Percentiles rank a stretch among this genome's conserved stretches.
Conservation (phyloP, 768 basidiomycete genomes). For the Termitomyces sp. region DNA sequence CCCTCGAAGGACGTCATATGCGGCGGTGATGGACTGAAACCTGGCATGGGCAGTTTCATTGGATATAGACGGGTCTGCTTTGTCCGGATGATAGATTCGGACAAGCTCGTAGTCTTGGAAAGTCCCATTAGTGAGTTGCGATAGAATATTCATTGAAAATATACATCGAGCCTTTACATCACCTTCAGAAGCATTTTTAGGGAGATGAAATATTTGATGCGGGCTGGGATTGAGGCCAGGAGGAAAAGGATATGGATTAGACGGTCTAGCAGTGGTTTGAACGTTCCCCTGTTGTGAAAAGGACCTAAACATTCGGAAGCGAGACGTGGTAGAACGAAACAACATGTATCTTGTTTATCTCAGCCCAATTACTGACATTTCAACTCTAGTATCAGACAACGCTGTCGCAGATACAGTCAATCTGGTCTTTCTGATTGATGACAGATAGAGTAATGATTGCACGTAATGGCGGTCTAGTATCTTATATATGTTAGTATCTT, state of each 20-base stretch:
- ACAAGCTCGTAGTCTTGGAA: conserved; percentile 74
- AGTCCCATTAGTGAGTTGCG: neutral
- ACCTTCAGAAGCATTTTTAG: conserved; percentile 43
- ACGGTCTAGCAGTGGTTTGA: neutral
- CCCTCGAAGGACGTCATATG: conserved; percentile 63
- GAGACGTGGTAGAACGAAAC: neutral
- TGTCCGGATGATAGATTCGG: conserved; percentile 76
- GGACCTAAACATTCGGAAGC: neutral
- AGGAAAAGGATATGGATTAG: conserved; percentile 49
- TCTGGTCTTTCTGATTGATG: neutral
- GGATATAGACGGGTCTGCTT: conserved; percentile 37
- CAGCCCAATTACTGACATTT: too few relatives aligned
- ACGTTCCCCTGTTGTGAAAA: neutral
- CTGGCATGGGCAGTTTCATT: conserved; percentile 54
- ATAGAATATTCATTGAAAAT: conserved; percentile 17
- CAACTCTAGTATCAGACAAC: neutral
- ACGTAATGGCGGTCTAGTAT: neutral
- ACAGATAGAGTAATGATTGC: conserved; percentile 7
- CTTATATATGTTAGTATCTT: conserved; percentile 3
- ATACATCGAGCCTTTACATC: conserved; percentile 60
- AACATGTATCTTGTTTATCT: conserved; percentile 8
- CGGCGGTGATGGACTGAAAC: conserved; percentile 66
- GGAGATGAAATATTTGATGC: conserved; percentile 63
- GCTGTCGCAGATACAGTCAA: neutral
- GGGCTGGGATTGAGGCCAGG: conserved; percentile 49